Evolutionary conservation across 768 basidiomycete genomes (phyloP), one percentile per base, ranked within the genome.

Genomic region (Rhizopogon vulgaris): DNA sequence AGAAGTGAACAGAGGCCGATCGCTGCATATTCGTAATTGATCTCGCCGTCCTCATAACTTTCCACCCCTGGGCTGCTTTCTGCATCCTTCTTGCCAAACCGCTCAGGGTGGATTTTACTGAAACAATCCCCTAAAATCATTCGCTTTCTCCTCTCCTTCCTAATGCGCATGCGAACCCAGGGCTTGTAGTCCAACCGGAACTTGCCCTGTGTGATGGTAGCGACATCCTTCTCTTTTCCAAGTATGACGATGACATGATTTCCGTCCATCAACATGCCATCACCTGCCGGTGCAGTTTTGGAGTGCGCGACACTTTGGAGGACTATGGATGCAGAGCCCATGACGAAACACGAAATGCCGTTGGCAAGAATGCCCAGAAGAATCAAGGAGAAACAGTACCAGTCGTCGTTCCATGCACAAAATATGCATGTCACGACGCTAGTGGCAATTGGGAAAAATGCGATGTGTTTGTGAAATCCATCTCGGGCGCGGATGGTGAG

Each of bases 331-430:
- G 56, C 58, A 6, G 58, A 60, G 2, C 68, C 68, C 7, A 69
- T 59, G 2, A 58, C 53, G 11, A 58, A 46, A 41, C 61, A 58
- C 17, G 69, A 57, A 7, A 65, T 34, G 15, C 70, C 69, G 9
- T 57, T 59, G 46, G 62, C 49, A 12, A 71, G 9, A 17, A 71
- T 68, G 9, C 69, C 70, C 3, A 70, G 27, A 0, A 65, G 27
- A 43, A 71, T 66, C 27, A 66, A 56, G 7, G 59, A 49, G 27
- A 65, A 65, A 47, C 56, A 67, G 39, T 53, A 69, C 66, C 67
- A 71, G 45, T 71, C 69, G 2, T 41, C 3, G 38, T 53, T 53
- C 37, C 60, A 27, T 3, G 55, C 63, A 38, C 69, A 67, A 40
- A 58, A 36, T 48, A 51, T 25, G 46, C 64, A 66, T 6, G 60